Evolutionary conservation across 2,329 filamentous ascomycete species (phyloP).

Genomic region (Ilyonectria destructans): DNA sequence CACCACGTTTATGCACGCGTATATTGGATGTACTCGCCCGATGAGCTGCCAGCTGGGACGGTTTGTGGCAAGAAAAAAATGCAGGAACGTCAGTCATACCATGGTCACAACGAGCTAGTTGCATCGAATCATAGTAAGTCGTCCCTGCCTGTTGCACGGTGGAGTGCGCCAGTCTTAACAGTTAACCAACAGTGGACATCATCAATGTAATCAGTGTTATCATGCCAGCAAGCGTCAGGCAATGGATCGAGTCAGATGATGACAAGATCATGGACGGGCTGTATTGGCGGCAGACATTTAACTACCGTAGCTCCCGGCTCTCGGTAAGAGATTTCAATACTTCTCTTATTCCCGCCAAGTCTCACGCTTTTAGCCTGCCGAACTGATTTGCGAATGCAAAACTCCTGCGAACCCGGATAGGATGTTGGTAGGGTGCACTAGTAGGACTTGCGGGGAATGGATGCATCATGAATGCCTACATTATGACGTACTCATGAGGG

Average conservation of each 20-base stretch:
- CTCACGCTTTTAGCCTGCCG: too few relatives aligned
- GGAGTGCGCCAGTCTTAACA: constrained; percentile 31
- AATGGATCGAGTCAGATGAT: constrained; percentile 81
- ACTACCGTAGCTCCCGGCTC: too few relatives aligned
- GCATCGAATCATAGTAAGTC: constrained; percentile 79
- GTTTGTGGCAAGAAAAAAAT: constrained; percentile 66
- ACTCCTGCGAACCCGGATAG: too few relatives aligned
- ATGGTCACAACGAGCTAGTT: constrained; percentile 78
- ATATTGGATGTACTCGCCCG: constrained; percentile 84
- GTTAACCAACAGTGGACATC: constrained; percentile 72
- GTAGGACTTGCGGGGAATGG: too few relatives aligned
- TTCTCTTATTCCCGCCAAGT: too few relatives aligned
- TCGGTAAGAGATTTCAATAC: too few relatives aligned
- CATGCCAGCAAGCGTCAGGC: constrained; percentile 73
- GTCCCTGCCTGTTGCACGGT: not conserved
- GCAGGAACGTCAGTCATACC: constrained; percentile 74
- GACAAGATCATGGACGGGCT: constrained; percentile 72
- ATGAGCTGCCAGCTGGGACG: constrained; percentile 75
- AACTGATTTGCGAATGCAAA: too few relatives aligned
- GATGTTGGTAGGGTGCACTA: too few relatives aligned
- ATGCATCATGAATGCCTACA: too few relatives aligned
- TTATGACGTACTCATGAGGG: too few relatives aligned
- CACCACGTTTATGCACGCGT: constrained; percentile 84
- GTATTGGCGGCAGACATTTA: constrained; percentile 77
- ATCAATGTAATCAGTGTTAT: constrained; percentile 82